Conservation (phyloP, 352 stramenopile genomes). For the Phytophthora macrochlamydospora region DNA sequence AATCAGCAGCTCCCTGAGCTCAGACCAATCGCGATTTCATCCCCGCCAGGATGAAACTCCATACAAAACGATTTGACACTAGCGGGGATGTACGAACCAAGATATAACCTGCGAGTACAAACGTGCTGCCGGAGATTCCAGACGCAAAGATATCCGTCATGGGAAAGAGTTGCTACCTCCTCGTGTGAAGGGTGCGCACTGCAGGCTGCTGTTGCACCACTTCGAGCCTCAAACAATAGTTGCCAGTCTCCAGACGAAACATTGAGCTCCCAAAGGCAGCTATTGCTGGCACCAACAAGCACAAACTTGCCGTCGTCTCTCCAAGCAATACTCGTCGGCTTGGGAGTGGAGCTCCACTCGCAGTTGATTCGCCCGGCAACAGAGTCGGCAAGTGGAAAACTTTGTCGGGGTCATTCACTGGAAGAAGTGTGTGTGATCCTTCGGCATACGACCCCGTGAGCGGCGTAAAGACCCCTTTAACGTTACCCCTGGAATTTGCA, state of each 20-base stretch:
- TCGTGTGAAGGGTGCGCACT: slow-evolving; percentile 47
- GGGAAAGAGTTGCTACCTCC: slow-evolving; percentile 52
- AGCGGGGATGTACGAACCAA: slow-evolving; percentile 28
- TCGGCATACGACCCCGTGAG: slow-evolving; percentile 53
- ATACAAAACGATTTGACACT: slow-evolving; percentile 49
- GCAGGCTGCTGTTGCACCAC: slow-evolving; percentile 37
- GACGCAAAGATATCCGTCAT: slow-evolving; percentile 57
- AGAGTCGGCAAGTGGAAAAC: slow-evolving; percentile 44
- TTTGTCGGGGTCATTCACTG: slow-evolving; percentile 37
- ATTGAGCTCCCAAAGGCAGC: slow-evolving; percentile 71
- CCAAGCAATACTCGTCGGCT: slow-evolving; percentile 62
- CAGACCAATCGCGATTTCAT: slow-evolving; percentile 59
- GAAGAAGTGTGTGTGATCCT: slow-evolving; percentile 46
- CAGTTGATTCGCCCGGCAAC: slow-evolving; percentile 38
- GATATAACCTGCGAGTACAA: slow-evolving; percentile 40
- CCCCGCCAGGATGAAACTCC: slow-evolving; percentile 56
- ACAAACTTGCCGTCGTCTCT: slow-evolving; percentile 57
- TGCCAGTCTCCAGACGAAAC: slow-evolving; percentile 48
- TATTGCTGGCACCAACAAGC: slow-evolving; percentile 60
- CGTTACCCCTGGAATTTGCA: slow-evolving; percentile 64
- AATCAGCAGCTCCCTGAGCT: slow-evolving; percentile 60
- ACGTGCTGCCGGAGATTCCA: slow-evolving; percentile 56
- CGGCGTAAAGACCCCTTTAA: slow-evolving; percentile 65
- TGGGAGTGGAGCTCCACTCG: slow-evolving; percentile 20
- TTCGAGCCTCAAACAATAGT: slow-evolving; percentile 59